Evolutionary conservation across 345 rosid species (phyloP).

Genomic region (Euphorbia tirucalli): DNA sequence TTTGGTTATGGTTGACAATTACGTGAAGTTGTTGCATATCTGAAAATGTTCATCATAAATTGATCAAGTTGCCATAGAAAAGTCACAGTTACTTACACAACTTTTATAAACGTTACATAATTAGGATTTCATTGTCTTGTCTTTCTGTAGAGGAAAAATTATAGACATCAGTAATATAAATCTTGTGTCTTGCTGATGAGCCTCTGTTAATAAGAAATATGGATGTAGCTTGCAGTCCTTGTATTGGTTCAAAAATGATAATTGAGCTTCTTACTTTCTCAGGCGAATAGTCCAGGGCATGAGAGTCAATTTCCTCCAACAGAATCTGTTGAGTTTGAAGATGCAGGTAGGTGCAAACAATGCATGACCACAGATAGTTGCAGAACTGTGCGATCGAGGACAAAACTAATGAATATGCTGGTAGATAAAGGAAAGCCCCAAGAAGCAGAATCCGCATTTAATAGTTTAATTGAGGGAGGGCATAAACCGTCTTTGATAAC

Average conservation of each 20-base stretch:
- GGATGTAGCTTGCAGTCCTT: not conserved
- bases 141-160: not conserved
- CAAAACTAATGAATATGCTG: slow-evolving; percentile 53
- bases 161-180: not conserved
- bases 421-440: slow-evolving; percentile 55
- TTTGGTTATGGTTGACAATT: too few relatives aligned
- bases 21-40: too few relatives aligned
- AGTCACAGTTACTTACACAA: too few relatives aligned
- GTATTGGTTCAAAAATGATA: not conserved
- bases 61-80: too few relatives aligned
- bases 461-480: slow-evolving; percentile 45
- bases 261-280: not conserved
- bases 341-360: slow-evolving; percentile 11
- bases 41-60: too few relatives aligned
- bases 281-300: slow-evolving; percentile 22
- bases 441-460: slow-evolving; percentile 44
- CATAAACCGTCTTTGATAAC: slow-evolving; percentile 53
- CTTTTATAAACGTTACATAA: too few relatives aligned
- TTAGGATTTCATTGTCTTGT: not conserved
- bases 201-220: not conserved
- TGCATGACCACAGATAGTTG: slow-evolving; percentile 47
- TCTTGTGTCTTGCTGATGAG: not conserved
- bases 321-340: slow-evolving; percentile 18
- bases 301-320: slow-evolving; percentile 7
- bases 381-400: slow-evolving; percentile 50